Evolutionary conservation across 331 rosid species (phyloP), one percentile per base, ranked within the genome.

Genomic region (Dryas integrifolia): DNA sequence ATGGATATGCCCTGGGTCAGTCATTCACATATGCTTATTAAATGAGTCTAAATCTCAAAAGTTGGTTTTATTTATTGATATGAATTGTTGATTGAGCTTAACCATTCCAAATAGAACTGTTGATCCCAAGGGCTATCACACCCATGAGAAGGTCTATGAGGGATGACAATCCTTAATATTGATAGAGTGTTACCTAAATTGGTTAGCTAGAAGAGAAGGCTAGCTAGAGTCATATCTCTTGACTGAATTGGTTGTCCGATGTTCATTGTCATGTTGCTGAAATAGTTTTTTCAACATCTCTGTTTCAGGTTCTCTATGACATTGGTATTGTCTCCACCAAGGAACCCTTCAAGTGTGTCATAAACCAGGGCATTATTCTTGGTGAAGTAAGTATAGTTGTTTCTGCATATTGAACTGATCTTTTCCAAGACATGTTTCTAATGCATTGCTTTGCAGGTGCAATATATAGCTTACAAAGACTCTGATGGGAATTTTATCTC

Each of bases 291-390:
- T 60, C 5, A 12, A 47, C 47, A 67, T 78, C 77, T 58, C 63
- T 75, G 44, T 91, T 81, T 86, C 92, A 91, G 98, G 97, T 91
- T 84, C 97, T 91, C 70, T 89, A 78, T 63, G 98, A 94, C 82
- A 84, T 94, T 75, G 98, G 98, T 70, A 84, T 86, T 63, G 96
- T 94, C 48, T 91, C 97, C 72, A 84, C 97, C 75, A 94, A 88
- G 80, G 98, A 94, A 80, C 98, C 98, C 47, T 94, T 94, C 84
- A 91, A 91, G 72, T 94, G 97, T 82, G 98, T 94, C 77, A 94
- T 94, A 84, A 94, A 94, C 80, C 98, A 91, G 90, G 98, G 98
- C 70, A 88, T 91, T 72, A 89, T 94, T 82, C 98, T 91, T 63
- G 98, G 98, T 35, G 96, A 94, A 85, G 98, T 94, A 84, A 76